Evolutionary conservation across 2,329 filamentous ascomycete species (phyloP).

Genomic region (Intubia oerlemansii): DNA sequence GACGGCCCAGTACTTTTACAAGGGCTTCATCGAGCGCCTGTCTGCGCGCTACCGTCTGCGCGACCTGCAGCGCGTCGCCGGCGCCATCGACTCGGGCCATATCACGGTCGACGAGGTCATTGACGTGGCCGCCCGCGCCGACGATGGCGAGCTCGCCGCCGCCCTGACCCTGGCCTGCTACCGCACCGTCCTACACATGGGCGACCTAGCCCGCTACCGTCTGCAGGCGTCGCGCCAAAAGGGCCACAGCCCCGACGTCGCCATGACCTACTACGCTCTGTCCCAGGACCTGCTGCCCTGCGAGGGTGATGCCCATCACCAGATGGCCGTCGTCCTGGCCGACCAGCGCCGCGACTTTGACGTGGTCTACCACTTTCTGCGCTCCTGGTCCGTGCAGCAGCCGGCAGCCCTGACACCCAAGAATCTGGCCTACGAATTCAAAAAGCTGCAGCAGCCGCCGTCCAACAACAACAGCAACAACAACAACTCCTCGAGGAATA

Average conservation of each 20-base stretch:
- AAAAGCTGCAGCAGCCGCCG: conserved; percentile 18
- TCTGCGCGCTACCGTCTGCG: conserved; percentile 31
- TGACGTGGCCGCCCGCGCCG: too few relatives aligned
- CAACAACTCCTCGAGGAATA: too few relatives aligned
- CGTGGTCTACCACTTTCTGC: conserved; percentile 76
- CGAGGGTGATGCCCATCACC: conserved; percentile 70
- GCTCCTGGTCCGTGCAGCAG: conserved; percentile 51
- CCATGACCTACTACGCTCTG: conserved; percentile 66
- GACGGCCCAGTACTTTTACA: conserved; percentile 73
- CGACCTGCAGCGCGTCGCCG: conserved; percentile 19
- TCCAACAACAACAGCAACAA: conserved; percentile 2
- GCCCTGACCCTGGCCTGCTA: conserved; percentile 56
- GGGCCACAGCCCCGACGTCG: conserved; percentile 55
- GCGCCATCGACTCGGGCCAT: conserved; percentile 18
- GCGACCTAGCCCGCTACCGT: conserved; percentile 78
- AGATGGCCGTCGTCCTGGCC: conserved; percentile 69
- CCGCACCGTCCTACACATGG: conserved; percentile 64
- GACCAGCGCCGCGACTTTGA: conserved; percentile 55
- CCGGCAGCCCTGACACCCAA: conserved; percentile 53
- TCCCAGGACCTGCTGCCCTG: conserved; percentile 59
- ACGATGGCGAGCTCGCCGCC: conserved; percentile 27
- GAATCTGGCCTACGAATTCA: conserved; percentile 67
- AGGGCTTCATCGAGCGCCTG: conserved; percentile 61
- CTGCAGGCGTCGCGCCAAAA: conserved; percentile 45
- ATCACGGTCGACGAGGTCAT: conserved; percentile 21